A percentile compares a stretch with the other conserved stretches of the same genome.
phyloP scores from a whole-genome alignment of 371 early-diverging fungal genomes.

The Syncephalastrum contaminatum region DNA sequence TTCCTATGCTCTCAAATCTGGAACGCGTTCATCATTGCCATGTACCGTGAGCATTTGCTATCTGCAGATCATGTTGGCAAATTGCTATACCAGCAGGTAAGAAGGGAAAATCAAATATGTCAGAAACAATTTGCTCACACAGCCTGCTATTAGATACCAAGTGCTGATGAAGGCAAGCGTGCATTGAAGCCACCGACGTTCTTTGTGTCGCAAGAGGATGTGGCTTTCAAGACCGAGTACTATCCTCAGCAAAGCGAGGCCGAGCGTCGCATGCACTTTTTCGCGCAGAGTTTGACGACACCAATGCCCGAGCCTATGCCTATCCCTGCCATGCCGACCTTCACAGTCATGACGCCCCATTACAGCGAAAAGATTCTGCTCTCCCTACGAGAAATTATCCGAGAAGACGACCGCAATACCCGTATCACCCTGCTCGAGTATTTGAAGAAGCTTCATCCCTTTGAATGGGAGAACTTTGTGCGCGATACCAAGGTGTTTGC shows the following conservation, averaged over 20 bases:
- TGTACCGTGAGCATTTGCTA: slow-evolving; percentile 83
- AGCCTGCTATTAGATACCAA: slow-evolving; percentile 10
- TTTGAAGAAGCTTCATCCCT: slow-evolving; percentile 76
- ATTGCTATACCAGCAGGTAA: slow-evolving; percentile 76
- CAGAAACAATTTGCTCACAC: not conserved
- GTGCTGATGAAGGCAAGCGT: slow-evolving; percentile 55
- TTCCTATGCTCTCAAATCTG: slow-evolving; percentile 80
- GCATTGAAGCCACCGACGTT: slow-evolving; percentile 76
- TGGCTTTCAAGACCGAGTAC: slow-evolving; percentile 72
- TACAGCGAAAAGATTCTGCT: slow-evolving; percentile 88
- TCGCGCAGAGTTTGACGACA: slow-evolving; percentile 85
- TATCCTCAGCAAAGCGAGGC: slow-evolving; percentile 80
- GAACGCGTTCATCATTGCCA: slow-evolving; percentile 85
- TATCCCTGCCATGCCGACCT: slow-evolving; percentile 82
- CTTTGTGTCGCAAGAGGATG: slow-evolving; percentile 82
- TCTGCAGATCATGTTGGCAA: slow-evolving; percentile 75
- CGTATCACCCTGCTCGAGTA: slow-evolving; percentile 84
- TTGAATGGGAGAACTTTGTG: slow-evolving; percentile 91
- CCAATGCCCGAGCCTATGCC: slow-evolving; percentile 84
- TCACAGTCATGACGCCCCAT: slow-evolving; percentile 87
- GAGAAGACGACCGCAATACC: slow-evolving; percentile 79
- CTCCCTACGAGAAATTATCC: slow-evolving; percentile 78
- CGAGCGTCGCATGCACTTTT: slow-evolving; percentile 83
- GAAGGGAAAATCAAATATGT: not conserved
- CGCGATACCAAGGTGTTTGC: slow-evolving; percentile 81